Evolutionary conservation across 495 filamentous ascomycete species (phyloP), one percentile per base, ranked within the genome.

Genomic region (Cryomyces minteri): DNA sequence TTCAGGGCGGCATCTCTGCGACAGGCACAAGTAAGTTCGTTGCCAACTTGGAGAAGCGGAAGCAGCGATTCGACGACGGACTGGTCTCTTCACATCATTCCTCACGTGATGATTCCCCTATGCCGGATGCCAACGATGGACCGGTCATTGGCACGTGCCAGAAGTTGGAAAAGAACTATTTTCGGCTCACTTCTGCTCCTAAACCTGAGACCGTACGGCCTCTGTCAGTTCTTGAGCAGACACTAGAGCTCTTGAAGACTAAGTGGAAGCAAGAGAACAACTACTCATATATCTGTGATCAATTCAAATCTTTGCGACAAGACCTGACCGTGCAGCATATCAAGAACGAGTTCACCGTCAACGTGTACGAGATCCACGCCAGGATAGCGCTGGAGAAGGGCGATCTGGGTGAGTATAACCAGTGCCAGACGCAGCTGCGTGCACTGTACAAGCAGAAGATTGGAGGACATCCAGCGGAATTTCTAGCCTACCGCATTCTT

Each of bases 351-450:
- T 95, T 96, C 60, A 94, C 88, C 5, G 87, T 95, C 44, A 77
- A 70, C 48, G 90, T 94, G 41, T 99, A 99, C 62, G 90, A 99
- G 69, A 86, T 88, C 48, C 92, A 99, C 67, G 92, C 88, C 43
- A 79, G 90, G 38, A 96, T 99, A 66, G 90, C 90, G 49, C 68
- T 99, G 59, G 90, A 99, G 70, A 95, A 92, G 74, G 87, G 82
- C 61, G 90, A 99, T 71, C 73, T 95, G 68, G 88, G 90, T 99
- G 90, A 99, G 90, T 99, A 96, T 86, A 99, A 99, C 71, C 90
- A 99, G 74, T 99, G 90, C 63, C 92, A 96, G 69, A 94, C 90
- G 49, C 90, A 96, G 67, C 74, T 99, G 57, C 81, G 83, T 57
- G 83, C 80, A 46, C 69, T 99, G 53, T 95, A 99, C 62, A 71